Evolutionary conservation across 768 basidiomycete genomes (phyloP).

Genomic region (Leucocoprinus leucothites): DNA sequence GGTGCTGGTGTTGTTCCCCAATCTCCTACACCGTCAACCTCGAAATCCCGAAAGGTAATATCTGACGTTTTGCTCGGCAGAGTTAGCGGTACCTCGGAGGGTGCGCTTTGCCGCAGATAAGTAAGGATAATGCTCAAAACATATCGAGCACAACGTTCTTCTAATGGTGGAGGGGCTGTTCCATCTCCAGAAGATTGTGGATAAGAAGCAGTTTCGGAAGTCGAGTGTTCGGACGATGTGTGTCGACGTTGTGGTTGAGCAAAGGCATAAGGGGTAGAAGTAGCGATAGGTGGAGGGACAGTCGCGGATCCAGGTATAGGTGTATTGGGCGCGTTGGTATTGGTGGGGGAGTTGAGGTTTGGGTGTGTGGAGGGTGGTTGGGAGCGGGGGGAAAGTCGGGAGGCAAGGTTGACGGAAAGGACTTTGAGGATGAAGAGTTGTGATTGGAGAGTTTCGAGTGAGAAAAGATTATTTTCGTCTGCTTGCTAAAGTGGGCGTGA

Average conservation of each 20-base stretch:
- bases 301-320: too few relatives aligned
- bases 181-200: too few relatives aligned
- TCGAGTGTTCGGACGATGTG: slow-evolving; percentile 41
- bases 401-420: slow-evolving; percentile 71
- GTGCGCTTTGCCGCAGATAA: slow-evolving; percentile 73
- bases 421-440: slow-evolving; percentile 86
- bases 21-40: slow-evolving; percentile 42
- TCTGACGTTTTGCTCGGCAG: slow-evolving; percentile 58
- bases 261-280: too few relatives aligned
- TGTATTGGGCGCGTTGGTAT: too few relatives aligned
- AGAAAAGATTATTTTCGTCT: slow-evolving; percentile 47
- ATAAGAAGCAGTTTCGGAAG: background rate
- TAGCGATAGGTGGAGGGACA: too few relatives aligned
- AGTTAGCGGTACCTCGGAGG: slow-evolving; percentile 49
- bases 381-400: slow-evolving; percentile 52
- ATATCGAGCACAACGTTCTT: slow-evolving; percentile 80
- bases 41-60: slow-evolving; percentile 71
- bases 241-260: slow-evolving; percentile 29
- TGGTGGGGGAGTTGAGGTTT: slow-evolving; percentile 36
- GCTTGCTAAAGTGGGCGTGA: slow-evolving; percentile 46
- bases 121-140: slow-evolving; percentile 78
- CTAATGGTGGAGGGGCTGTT: slow-evolving; percentile 70
- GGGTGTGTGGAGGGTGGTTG: slow-evolving; percentile 20
- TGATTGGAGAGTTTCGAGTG: slow-evolving; percentile 78
- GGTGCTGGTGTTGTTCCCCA: too few relatives aligned